Evolutionary conservation across 2,329 filamentous ascomycete species (phyloP), one percentile per base, ranked within the genome.

Genomic region (Cladosporium colombiae): DNA sequence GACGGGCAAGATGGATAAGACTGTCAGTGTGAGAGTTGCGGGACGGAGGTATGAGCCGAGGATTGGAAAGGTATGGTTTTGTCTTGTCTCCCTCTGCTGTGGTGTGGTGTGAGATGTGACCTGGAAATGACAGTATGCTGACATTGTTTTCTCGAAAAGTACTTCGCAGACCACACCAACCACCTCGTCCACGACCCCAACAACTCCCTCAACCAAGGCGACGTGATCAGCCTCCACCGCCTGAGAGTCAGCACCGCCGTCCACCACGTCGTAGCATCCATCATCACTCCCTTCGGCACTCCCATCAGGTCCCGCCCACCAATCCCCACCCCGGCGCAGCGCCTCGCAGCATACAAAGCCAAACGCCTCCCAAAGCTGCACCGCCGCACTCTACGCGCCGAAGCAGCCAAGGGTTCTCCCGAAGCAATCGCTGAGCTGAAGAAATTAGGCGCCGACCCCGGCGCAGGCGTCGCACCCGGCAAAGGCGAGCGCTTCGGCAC

Each of bases 141-240:
- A 60, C 33, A 33, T 23, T 33, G 1, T 35, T 8, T n/a, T 23
- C 40, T 21, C 40, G 13, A 25, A 55, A 70, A 90, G 88, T 81
- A 84, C 80, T 93, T 90, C 77, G 85, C 88, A 73, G 81, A 84
- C 53, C 85, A 86, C 25, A 82, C 84, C 69, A 85, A 87, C 70
- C 85, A 89, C 75, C 86, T 94, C 33, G 91, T 93, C 44, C 90
- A 92, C 81, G 91, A 95, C 78, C 91, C 91, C 31, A 87, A 86
- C 77, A 86, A 88, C 71, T 92, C 90, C 29, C 84, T 93, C 44
- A 84, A 88, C 66, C 85, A 85, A 60, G 91, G 91, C 74, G 91
- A 95, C 76, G 86, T 94, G 3, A 86, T 95, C 31, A 83, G 86
- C 68, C 90, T 94, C 71, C 86, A 89, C 63, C 84, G 87, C 68